Conservation (phyloP, 2,329 filamentous ascomycete genomes). For the Phaeosphaeria sp. region DNA sequence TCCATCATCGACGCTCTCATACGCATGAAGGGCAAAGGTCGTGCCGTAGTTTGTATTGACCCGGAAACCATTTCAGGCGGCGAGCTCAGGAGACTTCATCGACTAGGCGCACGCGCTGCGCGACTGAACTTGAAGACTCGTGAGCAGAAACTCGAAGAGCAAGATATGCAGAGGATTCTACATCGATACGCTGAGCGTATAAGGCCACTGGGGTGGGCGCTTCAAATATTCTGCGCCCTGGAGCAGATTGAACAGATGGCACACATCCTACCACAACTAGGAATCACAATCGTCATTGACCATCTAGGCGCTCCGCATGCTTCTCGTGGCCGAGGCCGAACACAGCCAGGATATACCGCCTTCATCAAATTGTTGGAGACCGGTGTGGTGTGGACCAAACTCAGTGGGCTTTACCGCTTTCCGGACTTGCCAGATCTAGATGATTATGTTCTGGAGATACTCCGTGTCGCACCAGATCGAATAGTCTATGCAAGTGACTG, state of each 20-base stretch:
- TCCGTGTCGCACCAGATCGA: neutral
- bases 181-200: neutral
- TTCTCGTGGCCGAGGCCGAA: neutral
- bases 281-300: neutral
- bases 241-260: neutral
- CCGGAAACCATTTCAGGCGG: neutral
- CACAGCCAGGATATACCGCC: neutral
- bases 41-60: neutral
- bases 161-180: neutral
- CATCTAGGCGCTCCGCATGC: neutral
- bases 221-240: neutral
- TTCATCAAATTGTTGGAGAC: neutral
- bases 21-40: neutral
- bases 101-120: neutral
- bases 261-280: neutral
- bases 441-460: neutral
- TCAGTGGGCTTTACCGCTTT: neutral
- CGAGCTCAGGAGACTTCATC: neutral
- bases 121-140: neutral
- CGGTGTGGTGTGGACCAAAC: neutral
- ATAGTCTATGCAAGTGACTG: neutral
- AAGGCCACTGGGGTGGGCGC: neutral
- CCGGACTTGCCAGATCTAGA: neutral
- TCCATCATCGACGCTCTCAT: neutral
- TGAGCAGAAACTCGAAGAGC: neutral